Evolutionary conservation across 495 filamentous ascomycete species (phyloP).

Genomic region (Neurospora sp.): DNA sequence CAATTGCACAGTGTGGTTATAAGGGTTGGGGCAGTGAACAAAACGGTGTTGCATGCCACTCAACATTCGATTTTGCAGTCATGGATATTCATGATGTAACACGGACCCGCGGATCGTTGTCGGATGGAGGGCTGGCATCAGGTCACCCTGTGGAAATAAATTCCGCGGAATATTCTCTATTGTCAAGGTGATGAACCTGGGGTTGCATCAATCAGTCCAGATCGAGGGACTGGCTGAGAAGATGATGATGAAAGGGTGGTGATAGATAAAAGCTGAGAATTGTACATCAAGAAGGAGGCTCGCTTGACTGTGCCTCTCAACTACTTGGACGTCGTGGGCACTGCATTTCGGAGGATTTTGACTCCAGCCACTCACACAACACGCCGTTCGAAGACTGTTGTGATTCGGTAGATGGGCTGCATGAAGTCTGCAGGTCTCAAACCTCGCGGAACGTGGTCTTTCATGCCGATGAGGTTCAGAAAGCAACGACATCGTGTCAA

Average conservation of each 20-base stretch:
- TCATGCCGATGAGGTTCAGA: neutral
- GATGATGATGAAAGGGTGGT: too few species aligned
- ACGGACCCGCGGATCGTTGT: neutral
- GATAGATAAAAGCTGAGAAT: too few species aligned
- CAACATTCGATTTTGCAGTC: neutral
- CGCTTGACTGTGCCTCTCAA: too few species aligned
- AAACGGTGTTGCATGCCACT: neutral
- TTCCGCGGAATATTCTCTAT: neutral
- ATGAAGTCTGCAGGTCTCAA: neutral
- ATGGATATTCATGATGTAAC: neutral
- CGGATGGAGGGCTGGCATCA: neutral
- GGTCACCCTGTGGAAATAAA: neutral
- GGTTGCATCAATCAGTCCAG: too few species aligned
- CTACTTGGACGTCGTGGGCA: too few species aligned
- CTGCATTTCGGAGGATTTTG: too few species aligned
- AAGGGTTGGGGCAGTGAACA: neutral
- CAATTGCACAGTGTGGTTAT: neutral
- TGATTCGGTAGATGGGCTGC: too few species aligned
- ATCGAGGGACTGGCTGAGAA: too few species aligned
- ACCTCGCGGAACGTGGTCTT: neutral
- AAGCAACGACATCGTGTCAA: neutral
- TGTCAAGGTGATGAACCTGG: too few species aligned
- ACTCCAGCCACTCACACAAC: too few species aligned
- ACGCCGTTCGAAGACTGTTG: too few species aligned
- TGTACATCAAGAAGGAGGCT: too few species aligned